Percentiles rank a stretch among this genome's conserved stretches.
These are phyloP conservation scores for Pythium guiyangense DNA, from an alignment of 352 stramenopile species.

Conservation along the genomic window DNA sequence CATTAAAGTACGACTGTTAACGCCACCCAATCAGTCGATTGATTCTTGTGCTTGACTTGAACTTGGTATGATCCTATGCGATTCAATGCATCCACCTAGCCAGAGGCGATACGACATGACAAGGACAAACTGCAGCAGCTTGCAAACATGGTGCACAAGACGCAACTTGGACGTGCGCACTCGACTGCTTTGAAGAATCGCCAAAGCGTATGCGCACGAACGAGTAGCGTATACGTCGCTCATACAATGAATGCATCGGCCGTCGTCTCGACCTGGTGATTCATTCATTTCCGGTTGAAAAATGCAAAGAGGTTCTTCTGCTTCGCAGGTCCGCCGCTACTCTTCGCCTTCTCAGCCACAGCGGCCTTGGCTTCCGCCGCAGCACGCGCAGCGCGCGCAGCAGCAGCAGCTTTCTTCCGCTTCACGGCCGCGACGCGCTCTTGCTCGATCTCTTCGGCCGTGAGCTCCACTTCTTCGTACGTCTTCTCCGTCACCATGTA, in stretches of 20 bases:
- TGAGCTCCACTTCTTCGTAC: conserved; percentile 68
- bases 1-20: neutral
- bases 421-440: conserved; percentile 43
- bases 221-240: too few relatives aligned
- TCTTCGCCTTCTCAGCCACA: conserved; percentile 29
- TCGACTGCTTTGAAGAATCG: too few relatives aligned
- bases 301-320: conserved; percentile 71
- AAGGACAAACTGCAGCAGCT: too few relatives aligned
- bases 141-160: too few relatives aligned
- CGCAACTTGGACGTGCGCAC: too few relatives aligned
- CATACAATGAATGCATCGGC: too few relatives aligned
- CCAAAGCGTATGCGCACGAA: too few relatives aligned
- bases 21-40: neutral
- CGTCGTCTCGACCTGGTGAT: neutral
- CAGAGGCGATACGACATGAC: too few relatives aligned
- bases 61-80: neutral
- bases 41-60: neutral
- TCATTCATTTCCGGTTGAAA: conserved; percentile 36
- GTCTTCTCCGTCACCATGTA: conserved; percentile 86
- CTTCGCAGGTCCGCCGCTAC: conserved; percentile 27
- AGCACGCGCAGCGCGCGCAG: too few relatives aligned
- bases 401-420: conserved; percentile 46
- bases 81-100: neutral
- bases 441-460: conserved; percentile 44
- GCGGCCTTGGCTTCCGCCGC: conserved; percentile 45